Evolutionary conservation across 2,329 filamentous ascomycete genomes (phyloP), one percentile per base, ranked within the genome.

Genomic region (Balansia obtecta): DNA sequence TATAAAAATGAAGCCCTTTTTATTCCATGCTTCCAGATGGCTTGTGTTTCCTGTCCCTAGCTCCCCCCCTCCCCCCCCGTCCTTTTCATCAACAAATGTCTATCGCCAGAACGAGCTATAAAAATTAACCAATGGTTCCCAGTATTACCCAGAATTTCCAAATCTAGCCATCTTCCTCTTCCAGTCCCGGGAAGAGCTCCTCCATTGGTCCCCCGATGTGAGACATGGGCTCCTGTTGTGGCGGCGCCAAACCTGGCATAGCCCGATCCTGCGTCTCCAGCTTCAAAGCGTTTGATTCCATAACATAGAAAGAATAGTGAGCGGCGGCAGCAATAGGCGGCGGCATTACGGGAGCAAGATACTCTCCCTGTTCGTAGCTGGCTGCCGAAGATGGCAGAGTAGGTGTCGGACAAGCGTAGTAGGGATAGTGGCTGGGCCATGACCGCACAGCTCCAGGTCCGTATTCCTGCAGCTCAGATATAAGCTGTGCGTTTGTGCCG

Each of bases 171-270:
- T 45, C 42, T 16, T 20, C 48, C 16, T 50, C 48, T 20, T 39
- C 16, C 22, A 50, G 34, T 11, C 48, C 48, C 9, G 42, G 48
- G 13, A 45, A 50, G n/a, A 50, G 48, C 42, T 50, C 41, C 34
- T 50, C 48, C n/a, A 50, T 45, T 32, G 48, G 48, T 15, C 27
- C 48, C 16, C 41, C 48, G 13, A 50, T 39, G n/a, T 45, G 48
- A 15, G 48, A 37, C 48, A 20, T n/a, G 15, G 47, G 40, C 40
- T 34, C 39, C 30, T 42, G 27, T 20, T 34, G 46, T 27, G 18
- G 15, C 30, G 38, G 18, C 16, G 46, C 9, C 18, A 38, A 20
- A 12, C 33, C 20, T 20, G 20, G 34, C 16, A 20, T 38, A 1
- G 33, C 20, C 39, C 30, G 32, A 20, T 49, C 40, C 15, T 33